Conservation (phyloP, 1,139 yeast species). For the Arxiozyma slooffiae region DNA sequence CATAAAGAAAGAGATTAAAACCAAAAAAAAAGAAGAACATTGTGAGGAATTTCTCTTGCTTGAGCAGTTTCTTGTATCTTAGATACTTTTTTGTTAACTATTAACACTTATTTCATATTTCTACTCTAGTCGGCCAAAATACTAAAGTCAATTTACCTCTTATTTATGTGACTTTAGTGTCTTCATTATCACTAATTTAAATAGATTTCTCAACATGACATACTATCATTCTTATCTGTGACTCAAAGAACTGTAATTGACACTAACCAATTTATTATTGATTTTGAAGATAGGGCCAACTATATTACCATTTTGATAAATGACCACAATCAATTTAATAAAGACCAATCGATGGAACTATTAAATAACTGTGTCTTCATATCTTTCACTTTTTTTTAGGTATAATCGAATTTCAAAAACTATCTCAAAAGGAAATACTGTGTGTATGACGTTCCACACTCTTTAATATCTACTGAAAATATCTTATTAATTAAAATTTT, state of each 20-base stretch:
- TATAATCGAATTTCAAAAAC: slow-evolving; percentile 5
- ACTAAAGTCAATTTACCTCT: neutral
- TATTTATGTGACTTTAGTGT: neutral
- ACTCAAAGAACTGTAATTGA: slow-evolving; percentile 23
- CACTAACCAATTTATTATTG: slow-evolving; percentile 7
- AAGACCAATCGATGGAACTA: slow-evolving; percentile 44
- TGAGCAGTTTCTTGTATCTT: too few relatives aligned
- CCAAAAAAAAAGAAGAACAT: neutral
- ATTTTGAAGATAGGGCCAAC: slow-evolving; percentile 3
- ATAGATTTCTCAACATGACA: slow-evolving; percentile 12
- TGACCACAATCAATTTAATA: slow-evolving; percentile 12
- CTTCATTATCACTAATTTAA: too few relatives aligned
- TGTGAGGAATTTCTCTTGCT: neutral
- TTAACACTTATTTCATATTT: too few relatives aligned
- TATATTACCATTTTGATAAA: slow-evolving; percentile 15
- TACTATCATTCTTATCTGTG: slow-evolving; percentile 21
- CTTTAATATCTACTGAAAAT: slow-evolving; percentile 9
- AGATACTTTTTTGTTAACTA: too few relatives aligned
- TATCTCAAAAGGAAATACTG: slow-evolving; percentile 7
- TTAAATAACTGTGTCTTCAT: slow-evolving; percentile 60
- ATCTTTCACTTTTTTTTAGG: slow-evolving; percentile 41
- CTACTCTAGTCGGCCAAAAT: neutral
- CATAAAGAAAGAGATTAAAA: too few relatives aligned
- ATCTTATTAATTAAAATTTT: slow-evolving; percentile 34
- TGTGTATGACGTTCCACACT: slow-evolving; percentile 1